These are phyloP conservation scores for Pyrenophora graminea DNA, from an alignment of 2,329 filamentous ascomycete genomes.

Conservation along the genomic window DNA sequence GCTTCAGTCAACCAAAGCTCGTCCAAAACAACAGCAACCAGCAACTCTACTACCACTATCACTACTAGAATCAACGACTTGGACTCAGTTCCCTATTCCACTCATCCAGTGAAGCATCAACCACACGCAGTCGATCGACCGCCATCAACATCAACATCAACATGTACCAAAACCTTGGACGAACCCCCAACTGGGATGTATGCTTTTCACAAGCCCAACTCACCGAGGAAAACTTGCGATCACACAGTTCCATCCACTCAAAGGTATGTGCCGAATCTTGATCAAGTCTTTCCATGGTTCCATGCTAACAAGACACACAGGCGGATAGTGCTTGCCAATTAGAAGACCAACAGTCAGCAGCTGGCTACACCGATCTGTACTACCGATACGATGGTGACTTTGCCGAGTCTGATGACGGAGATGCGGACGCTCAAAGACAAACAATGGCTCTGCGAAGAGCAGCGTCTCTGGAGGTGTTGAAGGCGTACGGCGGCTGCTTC, in stretches of 20 bases:
- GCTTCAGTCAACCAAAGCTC: constrained; percentile 3
- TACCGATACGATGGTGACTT: constrained; percentile 24
- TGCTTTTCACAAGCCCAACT: constrained; percentile 21
- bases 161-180: constrained; percentile 19
- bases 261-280: constrained; percentile 24
- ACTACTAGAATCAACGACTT: background rate
- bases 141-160: background rate
- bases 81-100: background rate
- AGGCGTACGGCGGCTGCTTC: constrained; percentile 40
- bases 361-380: constrained; percentile 7
- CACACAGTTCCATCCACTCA: constrained; percentile 30
- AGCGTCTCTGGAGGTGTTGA: constrained; percentile 36
- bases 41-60: background rate
- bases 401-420: constrained; percentile 30
- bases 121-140: background rate
- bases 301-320: constrained; percentile 9
- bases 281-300: background rate
- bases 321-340: constrained; percentile 13
- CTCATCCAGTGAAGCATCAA: background rate
- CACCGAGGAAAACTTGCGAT: constrained; percentile 39
- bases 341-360: constrained; percentile 16
- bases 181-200: constrained; percentile 13
- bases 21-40: constrained; percentile 1
- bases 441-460: constrained; percentile 29
- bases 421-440: constrained; percentile 19